A percentile compares a stretch with the other conserved stretches of the same genome.
Conservation (phyloP, 495 filamentous ascomycete species). For the Chaetomium tenue region DNA sequence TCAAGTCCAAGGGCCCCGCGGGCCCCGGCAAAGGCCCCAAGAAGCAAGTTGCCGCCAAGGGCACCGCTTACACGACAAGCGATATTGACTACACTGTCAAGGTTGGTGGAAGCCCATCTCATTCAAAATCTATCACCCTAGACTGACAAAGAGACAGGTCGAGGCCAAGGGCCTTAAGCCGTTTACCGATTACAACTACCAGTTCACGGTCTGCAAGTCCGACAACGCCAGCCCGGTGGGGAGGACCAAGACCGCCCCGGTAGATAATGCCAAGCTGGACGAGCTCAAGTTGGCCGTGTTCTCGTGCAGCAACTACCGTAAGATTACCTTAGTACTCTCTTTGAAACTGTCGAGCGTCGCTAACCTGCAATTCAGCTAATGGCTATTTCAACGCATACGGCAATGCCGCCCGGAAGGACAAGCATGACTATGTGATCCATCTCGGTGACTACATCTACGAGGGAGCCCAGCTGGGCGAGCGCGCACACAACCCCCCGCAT, state of each 20-base stretch:
- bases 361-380: slow-evolving; percentile 40
- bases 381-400: slow-evolving; percentile 64
- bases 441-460: slow-evolving; percentile 70
- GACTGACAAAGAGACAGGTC: slow-evolving; percentile 44
- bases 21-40: not conserved
- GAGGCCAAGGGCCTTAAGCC: slow-evolving; percentile 57
- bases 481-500: slow-evolving; percentile 27
- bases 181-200: slow-evolving; percentile 56
- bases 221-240: slow-evolving; percentile 47
- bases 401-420: slow-evolving; percentile 62
- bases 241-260: slow-evolving; percentile 54
- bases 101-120: not conserved
- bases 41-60: slow-evolving; percentile 40
- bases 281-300: slow-evolving; percentile 51
- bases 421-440: slow-evolving; percentile 60
- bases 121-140: not conserved
- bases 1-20: slow-evolving; percentile 21
- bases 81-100: slow-evolving; percentile 67
- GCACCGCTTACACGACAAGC: slow-evolving; percentile 58
- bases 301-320: slow-evolving; percentile 54
- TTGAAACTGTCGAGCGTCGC: slow-evolving; percentile 12
- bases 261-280: slow-evolving; percentile 35
- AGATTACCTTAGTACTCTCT: slow-evolving; percentile 30
- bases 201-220: slow-evolving; percentile 52
- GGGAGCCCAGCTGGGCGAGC: slow-evolving; percentile 48